Percentiles rank a stretch among this genome's conserved stretches.
phyloP scores from a whole-genome alignment of 164 flowering plant species.

The Chimonanthus salicifolius region DNA sequence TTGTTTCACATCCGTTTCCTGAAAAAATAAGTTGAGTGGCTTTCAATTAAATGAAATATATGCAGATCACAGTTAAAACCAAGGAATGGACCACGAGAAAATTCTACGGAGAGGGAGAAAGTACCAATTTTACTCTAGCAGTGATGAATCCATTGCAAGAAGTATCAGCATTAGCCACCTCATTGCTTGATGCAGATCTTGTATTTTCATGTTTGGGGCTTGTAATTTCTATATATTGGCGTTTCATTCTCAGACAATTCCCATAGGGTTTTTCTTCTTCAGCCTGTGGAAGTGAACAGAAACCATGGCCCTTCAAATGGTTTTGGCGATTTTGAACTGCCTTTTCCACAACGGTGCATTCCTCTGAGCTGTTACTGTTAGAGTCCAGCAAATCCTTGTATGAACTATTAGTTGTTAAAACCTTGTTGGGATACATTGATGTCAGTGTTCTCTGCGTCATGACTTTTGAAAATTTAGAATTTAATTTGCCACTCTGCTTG shows the following conservation, averaged over 20 bases:
- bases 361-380: conserved; percentile 37
- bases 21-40: conserved; percentile 5
- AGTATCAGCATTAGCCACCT: conserved; percentile 43
- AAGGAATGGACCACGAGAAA: neutral
- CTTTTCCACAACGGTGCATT: conserved; percentile 36
- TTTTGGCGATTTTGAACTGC: conserved; percentile 18
- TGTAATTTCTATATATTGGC: conserved; percentile 40
- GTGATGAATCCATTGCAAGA: conserved; percentile 75
- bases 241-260: conserved; percentile 39
- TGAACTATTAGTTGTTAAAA: conserved; percentile 22
- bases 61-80: neutral
- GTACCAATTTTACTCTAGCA: conserved; percentile 89
- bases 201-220: conserved; percentile 36
- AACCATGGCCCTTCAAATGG: conserved; percentile 21
- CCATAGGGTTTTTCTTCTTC: conserved; percentile 47
- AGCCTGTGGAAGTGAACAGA: conserved; percentile 21
- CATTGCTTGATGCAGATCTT: conserved; percentile 47
- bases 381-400: conserved; percentile 20
- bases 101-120: neutral
- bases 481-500: conserved; percentile 28
- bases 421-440: conserved; percentile 44
- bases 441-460: conserved; percentile 52
- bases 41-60: neutral
- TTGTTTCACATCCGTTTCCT: conserved; percentile 91
- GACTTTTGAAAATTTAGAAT: conserved; percentile 37